Conservation (phyloP, 176 grass and related monocot species). For the Carex cristatella region DNA sequence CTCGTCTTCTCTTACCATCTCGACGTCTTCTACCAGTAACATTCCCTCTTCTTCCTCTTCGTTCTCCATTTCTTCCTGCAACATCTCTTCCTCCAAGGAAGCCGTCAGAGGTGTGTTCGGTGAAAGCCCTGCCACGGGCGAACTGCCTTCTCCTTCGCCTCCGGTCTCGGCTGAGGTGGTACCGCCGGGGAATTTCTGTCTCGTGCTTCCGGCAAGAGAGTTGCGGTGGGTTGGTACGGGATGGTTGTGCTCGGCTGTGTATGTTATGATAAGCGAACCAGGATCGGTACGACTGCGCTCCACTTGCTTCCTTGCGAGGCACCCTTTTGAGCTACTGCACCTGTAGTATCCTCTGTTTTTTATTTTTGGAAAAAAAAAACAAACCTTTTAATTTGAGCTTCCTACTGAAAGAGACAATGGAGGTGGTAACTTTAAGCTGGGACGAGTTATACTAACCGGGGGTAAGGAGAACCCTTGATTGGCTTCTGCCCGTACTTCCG, state of each 20-base stretch:
- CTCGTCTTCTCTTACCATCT: slow-evolving; percentile 53
- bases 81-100: slow-evolving; percentile 26
- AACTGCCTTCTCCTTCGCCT: neutral
- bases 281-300: slow-evolving; percentile 63
- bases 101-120: slow-evolving; percentile 10
- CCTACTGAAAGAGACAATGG: neutral
- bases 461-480: slow-evolving; percentile 87
- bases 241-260: slow-evolving; percentile 80
- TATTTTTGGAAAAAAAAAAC: neutral
- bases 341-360: slow-evolving; percentile 59
- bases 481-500: slow-evolving; percentile 96
- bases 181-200: slow-evolving; percentile 18
- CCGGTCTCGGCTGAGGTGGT: neutral
- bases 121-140: neutral
- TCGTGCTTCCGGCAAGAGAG: slow-evolving; percentile 69
- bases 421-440: neutral
- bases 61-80: slow-evolving; percentile 34
- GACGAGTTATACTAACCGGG: slow-evolving; percentile 29
- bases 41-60: slow-evolving; percentile 22
- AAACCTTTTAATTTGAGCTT: neutral
- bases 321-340: slow-evolving; percentile 65
- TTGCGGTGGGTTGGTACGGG: slow-evolving; percentile 58
- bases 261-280: slow-evolving; percentile 47
- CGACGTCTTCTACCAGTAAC: slow-evolving; percentile 63
- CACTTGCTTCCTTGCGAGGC: slow-evolving; percentile 65